A percentile compares a stretch with the other conserved stretches of the same genome.
Evolutionary conservation across 495 filamentous ascomycete species (phyloP).

Genomic region (Gamarada debralockiae): DNA sequence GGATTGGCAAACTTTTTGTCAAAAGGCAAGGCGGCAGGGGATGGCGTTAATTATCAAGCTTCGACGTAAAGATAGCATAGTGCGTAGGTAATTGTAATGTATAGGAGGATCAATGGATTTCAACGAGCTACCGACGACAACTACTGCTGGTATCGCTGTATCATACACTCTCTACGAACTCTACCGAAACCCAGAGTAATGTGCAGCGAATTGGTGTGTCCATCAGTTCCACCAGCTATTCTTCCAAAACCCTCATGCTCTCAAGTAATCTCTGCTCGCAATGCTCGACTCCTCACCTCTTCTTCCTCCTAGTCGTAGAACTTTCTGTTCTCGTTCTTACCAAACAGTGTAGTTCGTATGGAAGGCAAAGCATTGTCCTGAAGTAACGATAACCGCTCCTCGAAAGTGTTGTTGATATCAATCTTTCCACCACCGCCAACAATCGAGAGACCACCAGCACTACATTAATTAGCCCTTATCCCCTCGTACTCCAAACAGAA

Average conservation of each 20-base stretch:
- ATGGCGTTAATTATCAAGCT: neutral
- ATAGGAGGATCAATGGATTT: neutral
- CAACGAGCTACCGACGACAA: neutral
- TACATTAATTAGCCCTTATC: conserved; percentile 33
- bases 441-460: conserved; percentile 79
- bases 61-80: neutral
- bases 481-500: neutral
- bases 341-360: conserved; percentile 81
- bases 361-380: conserved; percentile 80
- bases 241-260: conserved; percentile 4
- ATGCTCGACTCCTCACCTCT: neutral
- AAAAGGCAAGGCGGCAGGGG: conserved; percentile 4
- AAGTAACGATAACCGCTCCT: conserved; percentile 81
- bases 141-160: conserved; percentile 11
- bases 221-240: conserved; percentile 5
- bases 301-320: conserved; percentile 72
- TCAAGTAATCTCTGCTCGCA: neutral
- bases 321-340: conserved; percentile 85
- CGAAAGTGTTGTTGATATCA: conserved; percentile 97
- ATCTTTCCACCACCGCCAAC: conserved; percentile 87
- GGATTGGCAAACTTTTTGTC: conserved; percentile 27
- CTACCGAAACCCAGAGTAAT: conserved; percentile 10
- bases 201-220: conserved; percentile 10
- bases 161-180: conserved; percentile 27
- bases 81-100: neutral